These are phyloP conservation scores for Tilletia setariae DNA, from an alignment of 1,284 basidiomycete species.

Conservation along the genomic window DNA sequence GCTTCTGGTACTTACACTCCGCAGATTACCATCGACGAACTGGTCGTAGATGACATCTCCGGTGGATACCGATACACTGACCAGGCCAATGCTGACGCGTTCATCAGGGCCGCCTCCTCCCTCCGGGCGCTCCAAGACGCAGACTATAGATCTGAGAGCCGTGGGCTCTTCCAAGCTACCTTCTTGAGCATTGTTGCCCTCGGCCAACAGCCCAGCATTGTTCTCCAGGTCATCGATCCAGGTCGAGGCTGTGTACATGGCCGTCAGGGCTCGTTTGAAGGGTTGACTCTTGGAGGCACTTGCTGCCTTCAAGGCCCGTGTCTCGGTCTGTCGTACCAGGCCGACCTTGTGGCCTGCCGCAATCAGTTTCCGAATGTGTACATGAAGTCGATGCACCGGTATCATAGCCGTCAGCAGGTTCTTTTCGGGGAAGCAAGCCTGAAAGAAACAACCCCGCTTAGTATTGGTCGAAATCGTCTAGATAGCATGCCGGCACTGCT, in stretches of 20 bases:
- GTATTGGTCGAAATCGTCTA: not conserved
- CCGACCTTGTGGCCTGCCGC: slow-evolving; percentile 80
- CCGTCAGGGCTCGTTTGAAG: slow-evolving; percentile 76
- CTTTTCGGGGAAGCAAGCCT: slow-evolving; percentile 68
- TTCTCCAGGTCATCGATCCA: slow-evolving; percentile 69
- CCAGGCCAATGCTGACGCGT: slow-evolving; percentile 67
- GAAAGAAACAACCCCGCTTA: not conserved
- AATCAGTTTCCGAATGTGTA: slow-evolving; percentile 78
- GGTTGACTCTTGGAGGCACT: slow-evolving; percentile 56
- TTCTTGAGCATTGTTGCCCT: slow-evolving; percentile 58
- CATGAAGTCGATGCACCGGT: slow-evolving; percentile 72
- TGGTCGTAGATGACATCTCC: slow-evolving; percentile 90
- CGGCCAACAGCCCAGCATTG: slow-evolving; percentile 70
- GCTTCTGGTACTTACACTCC: slow-evolving; percentile 19
- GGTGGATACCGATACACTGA: slow-evolving; percentile 78
- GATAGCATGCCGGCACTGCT: slow-evolving; percentile 3
- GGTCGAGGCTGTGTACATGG: slow-evolving; percentile 84
- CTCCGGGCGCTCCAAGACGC: slow-evolving; percentile 65
- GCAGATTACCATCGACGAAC: slow-evolving; percentile 55
- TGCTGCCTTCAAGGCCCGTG: slow-evolving; percentile 88
- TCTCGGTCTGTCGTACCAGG: slow-evolving; percentile 86
- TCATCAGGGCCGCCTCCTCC: slow-evolving; percentile 63
- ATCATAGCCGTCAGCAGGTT: slow-evolving; percentile 82
- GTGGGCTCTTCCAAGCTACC: slow-evolving; percentile 22
- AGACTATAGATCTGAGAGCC: slow-evolving; percentile 30